These are phyloP conservation scores for Metarhizium humberi DNA, from an alignment of 2,329 filamentous ascomycete species.

Conservation along the genomic window DNA sequence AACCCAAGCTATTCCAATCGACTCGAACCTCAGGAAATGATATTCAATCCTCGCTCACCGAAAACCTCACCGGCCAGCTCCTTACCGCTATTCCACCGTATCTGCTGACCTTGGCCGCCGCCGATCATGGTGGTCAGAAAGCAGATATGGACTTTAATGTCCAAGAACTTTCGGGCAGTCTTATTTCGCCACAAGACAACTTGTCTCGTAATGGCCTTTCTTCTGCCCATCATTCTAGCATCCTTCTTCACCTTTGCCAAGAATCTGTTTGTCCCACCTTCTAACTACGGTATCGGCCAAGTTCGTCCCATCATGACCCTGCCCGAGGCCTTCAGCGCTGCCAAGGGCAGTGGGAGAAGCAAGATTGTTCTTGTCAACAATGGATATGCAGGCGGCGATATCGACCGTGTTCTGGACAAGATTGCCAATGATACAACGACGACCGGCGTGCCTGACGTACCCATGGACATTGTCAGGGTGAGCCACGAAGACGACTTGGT, in stretches of 20 bases:
- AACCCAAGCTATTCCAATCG: background rate
- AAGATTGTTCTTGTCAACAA: slow-evolving; percentile 74
- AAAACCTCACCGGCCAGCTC: background rate
- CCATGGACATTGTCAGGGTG: slow-evolving; percentile 46
- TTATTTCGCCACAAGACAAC: slow-evolving; percentile 42
- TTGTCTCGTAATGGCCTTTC: slow-evolving; percentile 46
- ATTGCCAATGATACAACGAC: slow-evolving; percentile 49
- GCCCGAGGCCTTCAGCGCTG: slow-evolving; percentile 49
- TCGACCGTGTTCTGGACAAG: slow-evolving; percentile 58
- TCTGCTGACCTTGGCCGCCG: background rate
- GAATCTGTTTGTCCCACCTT: slow-evolving; percentile 74
- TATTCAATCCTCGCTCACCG: background rate
- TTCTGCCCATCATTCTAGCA: slow-evolving; percentile 50
- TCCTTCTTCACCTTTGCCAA: slow-evolving; percentile 61
- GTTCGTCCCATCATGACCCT: slow-evolving; percentile 54
- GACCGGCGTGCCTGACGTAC: slow-evolving; percentile 37
- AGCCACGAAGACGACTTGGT: slow-evolving; percentile 48
- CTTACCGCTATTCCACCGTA: background rate
- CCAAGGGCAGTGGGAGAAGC: slow-evolving; percentile 46
- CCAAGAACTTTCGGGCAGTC: slow-evolving; percentile 53
- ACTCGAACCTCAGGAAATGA: background rate
- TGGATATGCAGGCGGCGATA: slow-evolving; percentile 57
- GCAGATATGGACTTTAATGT: slow-evolving; percentile 51
- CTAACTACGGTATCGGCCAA: slow-evolving; percentile 62
- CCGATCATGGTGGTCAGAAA: slow-evolving; percentile 39